Percentiles rank a stretch among this genome's conserved stretches.
phyloP scores from a whole-genome alignment of 1,284 basidiomycete species.

The Lignosus rhinocerotis region DNA sequence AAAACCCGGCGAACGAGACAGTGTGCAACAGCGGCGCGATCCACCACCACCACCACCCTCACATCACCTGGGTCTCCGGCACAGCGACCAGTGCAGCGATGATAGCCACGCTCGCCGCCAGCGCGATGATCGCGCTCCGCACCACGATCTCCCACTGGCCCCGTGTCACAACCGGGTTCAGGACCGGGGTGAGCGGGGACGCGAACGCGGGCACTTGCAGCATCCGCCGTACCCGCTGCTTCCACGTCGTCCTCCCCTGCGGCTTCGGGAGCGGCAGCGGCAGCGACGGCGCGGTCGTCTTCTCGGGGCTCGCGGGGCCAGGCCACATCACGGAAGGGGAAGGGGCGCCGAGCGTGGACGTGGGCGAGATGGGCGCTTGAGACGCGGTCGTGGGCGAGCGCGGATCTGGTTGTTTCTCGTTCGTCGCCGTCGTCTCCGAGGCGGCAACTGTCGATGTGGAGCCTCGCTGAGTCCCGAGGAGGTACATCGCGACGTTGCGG shows the following conservation, averaged over 20 bases:
- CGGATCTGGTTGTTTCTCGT: conserved; percentile 8
- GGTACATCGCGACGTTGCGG: conserved; percentile 29
- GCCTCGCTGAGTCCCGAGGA: conserved; percentile 13
- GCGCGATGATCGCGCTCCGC: conserved; percentile 38
- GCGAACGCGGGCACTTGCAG: conserved; percentile 69
- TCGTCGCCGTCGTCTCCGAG: neutral
- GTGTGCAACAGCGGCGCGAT: neutral
- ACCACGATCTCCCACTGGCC: conserved; percentile 77
- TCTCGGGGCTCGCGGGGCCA: conserved; percentile 4
- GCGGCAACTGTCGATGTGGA: neutral
- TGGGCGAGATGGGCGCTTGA: conserved; percentile 18
- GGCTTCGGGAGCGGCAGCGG: neutral
- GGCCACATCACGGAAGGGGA: conserved; percentile 11
- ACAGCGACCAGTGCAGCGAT: conserved; percentile 33
- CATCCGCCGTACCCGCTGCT: conserved; percentile 46
- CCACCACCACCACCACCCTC: neutral
- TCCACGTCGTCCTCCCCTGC: conserved; percentile 22
- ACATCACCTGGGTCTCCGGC: conserved; percentile 26
- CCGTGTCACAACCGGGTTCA: conserved; percentile 68
- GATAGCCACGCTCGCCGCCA: conserved; percentile 33
- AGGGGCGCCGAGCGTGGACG: conserved; percentile 17
- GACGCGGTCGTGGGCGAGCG: conserved; percentile 1
- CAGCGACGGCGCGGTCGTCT: conserved; percentile 2
- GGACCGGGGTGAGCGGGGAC: conserved; percentile 63
- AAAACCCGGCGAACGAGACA: neutral